These are phyloP conservation scores for Scheffersomyces segobiensis DNA, from an alignment of 1,139 yeast species.

Conservation along the genomic window DNA sequence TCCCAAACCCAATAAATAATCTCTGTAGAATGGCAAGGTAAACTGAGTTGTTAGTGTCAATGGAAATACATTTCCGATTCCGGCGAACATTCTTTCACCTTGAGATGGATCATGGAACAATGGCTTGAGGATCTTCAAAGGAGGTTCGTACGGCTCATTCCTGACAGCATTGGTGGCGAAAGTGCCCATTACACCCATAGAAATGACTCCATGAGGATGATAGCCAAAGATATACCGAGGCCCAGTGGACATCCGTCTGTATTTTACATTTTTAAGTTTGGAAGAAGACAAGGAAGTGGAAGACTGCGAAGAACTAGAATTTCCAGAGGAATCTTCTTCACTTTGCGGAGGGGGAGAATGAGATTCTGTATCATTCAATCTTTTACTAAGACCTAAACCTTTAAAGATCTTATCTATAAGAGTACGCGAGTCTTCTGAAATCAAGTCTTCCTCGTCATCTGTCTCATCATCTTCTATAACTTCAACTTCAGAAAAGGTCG, in stretches of 20 bases:
- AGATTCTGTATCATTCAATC: conserved; percentile 33
- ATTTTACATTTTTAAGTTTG: conserved; percentile 8
- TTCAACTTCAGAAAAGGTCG: conserved; percentile 57
- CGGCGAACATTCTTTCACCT: conserved; percentile 66
- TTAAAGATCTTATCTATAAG: conserved; percentile 39
- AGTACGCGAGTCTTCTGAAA: conserved; percentile 40
- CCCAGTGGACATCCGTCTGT: conserved; percentile 49
- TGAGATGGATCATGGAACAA: conserved; percentile 45
- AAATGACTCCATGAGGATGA: conserved; percentile 96
- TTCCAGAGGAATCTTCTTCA: conserved; percentile 3
- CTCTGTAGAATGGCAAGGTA: conserved; percentile 83
- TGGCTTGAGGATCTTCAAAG: conserved; percentile 54
- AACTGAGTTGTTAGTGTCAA: conserved; percentile 85
- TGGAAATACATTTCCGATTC: conserved; percentile 70
- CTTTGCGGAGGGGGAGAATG: conserved; percentile 13
- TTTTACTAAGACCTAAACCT: conserved; percentile 37
- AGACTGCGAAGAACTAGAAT: conserved; percentile 4
- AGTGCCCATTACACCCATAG: conserved; percentile 88
- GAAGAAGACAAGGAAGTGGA: conserved; percentile 6
- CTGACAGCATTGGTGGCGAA: conserved; percentile 75
- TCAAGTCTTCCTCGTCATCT: conserved; percentile 48
- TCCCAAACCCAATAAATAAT: conserved; percentile 79
- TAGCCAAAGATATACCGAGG: conserved; percentile 88
- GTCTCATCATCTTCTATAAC: conserved; percentile 24
- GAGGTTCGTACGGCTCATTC: conserved; percentile 47